Percentiles rank a stretch among this genome's conserved stretches.
Conservation (phyloP, 805 yeast genomes). For the Ogataea kodamae region DNA sequence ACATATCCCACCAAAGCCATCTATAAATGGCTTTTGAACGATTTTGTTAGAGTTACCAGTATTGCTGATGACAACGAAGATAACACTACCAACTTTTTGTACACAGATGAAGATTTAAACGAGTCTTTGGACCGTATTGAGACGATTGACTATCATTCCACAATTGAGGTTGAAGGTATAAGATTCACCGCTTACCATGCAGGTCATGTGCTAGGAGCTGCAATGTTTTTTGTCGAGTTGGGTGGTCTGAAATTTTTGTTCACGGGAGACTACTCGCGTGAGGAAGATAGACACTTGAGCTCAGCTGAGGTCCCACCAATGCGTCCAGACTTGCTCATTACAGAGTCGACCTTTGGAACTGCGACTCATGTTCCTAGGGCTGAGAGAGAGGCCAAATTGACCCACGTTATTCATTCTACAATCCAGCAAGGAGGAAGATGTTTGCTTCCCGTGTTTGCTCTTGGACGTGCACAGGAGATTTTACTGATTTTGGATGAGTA, state of each 20-base stretch:
- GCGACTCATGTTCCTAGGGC: conserved; percentile 91
- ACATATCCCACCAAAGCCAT: conserved; percentile 99
- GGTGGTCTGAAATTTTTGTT: conserved; percentile 86
- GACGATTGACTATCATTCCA: conserved; percentile 92
- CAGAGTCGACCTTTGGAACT: conserved; percentile 97
- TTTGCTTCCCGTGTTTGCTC: conserved; percentile 88
- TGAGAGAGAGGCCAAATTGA: conserved; percentile 79
- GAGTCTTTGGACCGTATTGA: conserved; percentile 88
- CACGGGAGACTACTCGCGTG: conserved; percentile 97
- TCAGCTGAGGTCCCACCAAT: conserved; percentile 90
- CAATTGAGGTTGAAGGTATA: conserved; percentile 90
- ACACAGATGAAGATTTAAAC: conserved; percentile 86
- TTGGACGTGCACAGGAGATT: conserved; percentile 95
- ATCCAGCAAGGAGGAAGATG: conserved; percentile 87
- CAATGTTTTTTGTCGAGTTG: conserved; percentile 93
- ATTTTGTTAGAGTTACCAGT: conserved; percentile 86
- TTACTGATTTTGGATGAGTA: conserved; percentile 89
- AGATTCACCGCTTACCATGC: conserved; percentile 98
- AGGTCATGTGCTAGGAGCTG: conserved; percentile 99
- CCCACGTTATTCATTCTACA: conserved; percentile 80
- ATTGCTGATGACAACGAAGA: conserved; percentile 48
- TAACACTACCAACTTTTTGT: conserved; percentile 44
- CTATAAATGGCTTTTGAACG: conserved; percentile 90
- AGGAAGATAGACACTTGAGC: conserved; percentile 90
- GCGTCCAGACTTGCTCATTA: conserved; percentile 83